Conservation (phyloP, 169 alveolate species). For the Eimeria mitis region DNA sequence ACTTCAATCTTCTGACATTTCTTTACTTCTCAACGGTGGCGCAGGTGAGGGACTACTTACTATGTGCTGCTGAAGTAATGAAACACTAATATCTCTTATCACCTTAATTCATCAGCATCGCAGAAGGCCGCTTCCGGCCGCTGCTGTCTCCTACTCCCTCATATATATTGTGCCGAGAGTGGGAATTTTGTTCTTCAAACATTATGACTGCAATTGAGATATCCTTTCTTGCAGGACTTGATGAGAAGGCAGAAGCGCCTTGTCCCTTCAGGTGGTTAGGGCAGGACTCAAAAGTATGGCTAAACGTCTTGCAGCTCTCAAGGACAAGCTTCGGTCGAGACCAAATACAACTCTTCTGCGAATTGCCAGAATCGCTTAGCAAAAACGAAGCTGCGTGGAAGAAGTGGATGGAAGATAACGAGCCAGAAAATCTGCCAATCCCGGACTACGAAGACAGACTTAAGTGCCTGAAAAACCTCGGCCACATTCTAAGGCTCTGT, state of each 20-base stretch:
- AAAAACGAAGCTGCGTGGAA: constrained; percentile 94
- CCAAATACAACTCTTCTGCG: constrained; percentile 92
- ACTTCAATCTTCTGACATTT: constrained; percentile 93
- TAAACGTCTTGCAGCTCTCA: constrained; percentile 95
- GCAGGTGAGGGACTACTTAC: constrained; percentile 82
- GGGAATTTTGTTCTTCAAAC: background rate
- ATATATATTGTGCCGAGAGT: background rate
- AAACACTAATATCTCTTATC: background rate
- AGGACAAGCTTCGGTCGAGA: constrained; percentile 96
- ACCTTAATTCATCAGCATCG: too few species aligned
- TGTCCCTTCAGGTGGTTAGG: constrained; percentile 93
- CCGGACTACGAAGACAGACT: constrained; percentile 96
- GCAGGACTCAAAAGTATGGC: constrained; percentile 93
- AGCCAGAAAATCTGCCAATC: constrained; percentile 94
- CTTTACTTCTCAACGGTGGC: constrained; percentile 95
- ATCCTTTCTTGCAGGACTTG: constrained; percentile 86
- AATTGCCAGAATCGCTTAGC: constrained; percentile 93
- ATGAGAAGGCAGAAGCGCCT: constrained; percentile 92
- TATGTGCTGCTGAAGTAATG: background rate
- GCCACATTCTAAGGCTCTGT: constrained; percentile 94
- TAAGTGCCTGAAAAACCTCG: constrained; percentile 92
- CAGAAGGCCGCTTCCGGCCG: background rate
- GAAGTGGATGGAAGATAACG: constrained; percentile 94
- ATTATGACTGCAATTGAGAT: background rate
- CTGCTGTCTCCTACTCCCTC: background rate